phyloP scores from a whole-genome alignment of 768 basidiomycete genomes.

The Lactarius hengduanensis region DNA sequence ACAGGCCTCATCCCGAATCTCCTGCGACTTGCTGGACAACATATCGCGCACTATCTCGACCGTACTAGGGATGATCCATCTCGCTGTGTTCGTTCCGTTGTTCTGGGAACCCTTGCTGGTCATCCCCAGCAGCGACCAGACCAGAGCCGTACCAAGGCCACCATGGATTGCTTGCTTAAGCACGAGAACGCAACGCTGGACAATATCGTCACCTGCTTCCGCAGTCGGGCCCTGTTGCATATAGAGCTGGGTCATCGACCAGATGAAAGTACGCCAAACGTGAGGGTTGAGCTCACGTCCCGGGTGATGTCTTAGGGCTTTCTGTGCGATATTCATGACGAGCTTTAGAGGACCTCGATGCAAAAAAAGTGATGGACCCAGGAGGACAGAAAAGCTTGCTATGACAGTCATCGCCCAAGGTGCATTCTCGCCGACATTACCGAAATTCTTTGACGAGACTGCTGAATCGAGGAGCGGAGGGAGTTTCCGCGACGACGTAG shows the following conservation, averaged over 20 bases:
- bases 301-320: constrained; percentile 12
- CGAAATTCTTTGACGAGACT: constrained; percentile 9
- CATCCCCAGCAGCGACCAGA: constrained; percentile 11
- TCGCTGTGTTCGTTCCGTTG: not conserved
- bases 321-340: constrained; percentile 19
- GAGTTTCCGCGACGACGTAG: constrained; percentile 23
- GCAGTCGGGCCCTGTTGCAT: constrained; percentile 6
- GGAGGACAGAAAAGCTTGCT: constrained; percentile 19
- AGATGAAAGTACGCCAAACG: constrained; percentile 25
- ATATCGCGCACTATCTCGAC: constrained; percentile 21
- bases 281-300: constrained; percentile 24
- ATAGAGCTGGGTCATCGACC: constrained; percentile 26
- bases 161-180: constrained; percentile 21
- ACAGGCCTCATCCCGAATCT: constrained; percentile 8
- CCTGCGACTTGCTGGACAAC: constrained; percentile 14
- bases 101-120: not conserved
- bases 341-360: constrained; percentile 21
- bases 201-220: constrained; percentile 1
- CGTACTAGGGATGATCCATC: constrained; percentile 9
- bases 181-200: constrained; percentile 18
- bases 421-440: constrained; percentile 11
- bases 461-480: constrained; percentile 16
- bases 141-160: constrained; percentile 19
- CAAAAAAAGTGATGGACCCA: constrained; percentile 22
- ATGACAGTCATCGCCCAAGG: constrained; percentile 21